Conservation (phyloP, 78 protist species). For the Dictyostelium brefeldianum region DNA sequence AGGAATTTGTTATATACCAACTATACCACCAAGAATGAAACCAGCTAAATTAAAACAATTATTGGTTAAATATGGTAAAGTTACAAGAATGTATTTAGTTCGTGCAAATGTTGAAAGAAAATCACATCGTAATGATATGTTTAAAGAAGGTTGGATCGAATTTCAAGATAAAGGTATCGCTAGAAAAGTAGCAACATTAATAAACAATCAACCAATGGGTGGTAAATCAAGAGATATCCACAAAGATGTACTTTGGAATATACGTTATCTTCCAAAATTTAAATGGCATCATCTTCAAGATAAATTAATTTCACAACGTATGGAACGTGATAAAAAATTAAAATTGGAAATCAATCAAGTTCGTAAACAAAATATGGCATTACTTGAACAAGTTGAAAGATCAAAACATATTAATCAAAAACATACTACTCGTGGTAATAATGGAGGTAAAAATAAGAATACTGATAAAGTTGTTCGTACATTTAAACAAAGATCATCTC, state of each 20-base stretch:
- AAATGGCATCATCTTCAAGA: conserved; percentile 79
- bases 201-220: conserved; percentile 61
- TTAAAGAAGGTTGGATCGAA: conserved; percentile 83
- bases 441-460: not conserved
- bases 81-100: conserved; percentile 66
- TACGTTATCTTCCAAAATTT: conserved; percentile 72
- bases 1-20: conserved; percentile 67
- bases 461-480: conserved; percentile 53
- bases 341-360: conserved; percentile 37
- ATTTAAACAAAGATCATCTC: conserved; percentile 59
- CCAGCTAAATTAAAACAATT: conserved; percentile 57
- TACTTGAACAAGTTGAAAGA: conserved; percentile 46
- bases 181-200: conserved; percentile 12
- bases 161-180: conserved; percentile 54
- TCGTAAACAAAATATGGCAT: conserved; percentile 32
- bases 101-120: conserved; percentile 71
- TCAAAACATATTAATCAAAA: conserved; percentile 41
- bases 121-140: conserved; percentile 60
- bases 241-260: conserved; percentile 66
- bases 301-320: conserved; percentile 35
- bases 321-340: conserved; percentile 58
- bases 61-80: conserved; percentile 46
- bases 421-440: not conserved
- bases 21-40: conserved; percentile 61
- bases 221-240: conserved; percentile 73